These are phyloP conservation scores for Nicotiana tomentosiformis DNA, from an alignment of 257 asterid species.

Conservation along the genomic window DNA sequence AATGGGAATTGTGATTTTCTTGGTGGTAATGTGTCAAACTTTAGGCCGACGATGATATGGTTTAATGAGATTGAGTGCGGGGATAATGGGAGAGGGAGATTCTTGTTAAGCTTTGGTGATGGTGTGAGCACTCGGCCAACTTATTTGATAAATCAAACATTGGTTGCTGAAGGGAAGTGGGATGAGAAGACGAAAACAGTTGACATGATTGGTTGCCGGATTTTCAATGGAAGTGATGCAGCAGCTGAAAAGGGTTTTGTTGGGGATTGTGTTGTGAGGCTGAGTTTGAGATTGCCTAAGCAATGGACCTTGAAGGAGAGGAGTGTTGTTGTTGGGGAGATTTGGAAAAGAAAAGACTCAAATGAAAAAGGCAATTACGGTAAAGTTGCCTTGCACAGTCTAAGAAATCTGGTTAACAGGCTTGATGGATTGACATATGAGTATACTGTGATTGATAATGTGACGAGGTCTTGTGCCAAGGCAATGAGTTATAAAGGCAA, in stretches of 20 bases:
- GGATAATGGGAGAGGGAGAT: constrained; percentile 65
- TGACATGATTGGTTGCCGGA: constrained; percentile 77
- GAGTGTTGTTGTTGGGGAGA: constrained; percentile 58
- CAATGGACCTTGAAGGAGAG: constrained; percentile 66
- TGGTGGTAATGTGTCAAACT: constrained; percentile 30
- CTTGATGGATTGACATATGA: constrained; percentile 41
- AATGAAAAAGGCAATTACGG: constrained; percentile 61
- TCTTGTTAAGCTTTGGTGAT: constrained; percentile 51
- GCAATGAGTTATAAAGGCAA: constrained; percentile 31
- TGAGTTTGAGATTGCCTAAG: constrained; percentile 66
- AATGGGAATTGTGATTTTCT: constrained; percentile 56
- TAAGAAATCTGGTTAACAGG: constrained; percentile 24
- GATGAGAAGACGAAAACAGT: constrained; percentile 54
- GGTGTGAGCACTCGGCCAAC: background rate
- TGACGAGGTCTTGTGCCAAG: constrained; percentile 43
- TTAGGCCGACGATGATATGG: constrained; percentile 36
- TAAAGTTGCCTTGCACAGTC: constrained; percentile 38
- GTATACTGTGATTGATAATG: constrained; percentile 50
- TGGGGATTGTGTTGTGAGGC: constrained; percentile 66
- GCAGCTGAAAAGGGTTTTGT: constrained; percentile 23
- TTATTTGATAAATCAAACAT: constrained; percentile 32
- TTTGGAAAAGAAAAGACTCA: constrained; percentile 62
- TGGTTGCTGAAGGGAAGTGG: constrained; percentile 84
- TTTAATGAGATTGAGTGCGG: constrained; percentile 47
- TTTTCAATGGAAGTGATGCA: constrained; percentile 45